Base-by-base conservation (phyloP, 805 yeast genomes). In the Candida easanensis region DNA sequence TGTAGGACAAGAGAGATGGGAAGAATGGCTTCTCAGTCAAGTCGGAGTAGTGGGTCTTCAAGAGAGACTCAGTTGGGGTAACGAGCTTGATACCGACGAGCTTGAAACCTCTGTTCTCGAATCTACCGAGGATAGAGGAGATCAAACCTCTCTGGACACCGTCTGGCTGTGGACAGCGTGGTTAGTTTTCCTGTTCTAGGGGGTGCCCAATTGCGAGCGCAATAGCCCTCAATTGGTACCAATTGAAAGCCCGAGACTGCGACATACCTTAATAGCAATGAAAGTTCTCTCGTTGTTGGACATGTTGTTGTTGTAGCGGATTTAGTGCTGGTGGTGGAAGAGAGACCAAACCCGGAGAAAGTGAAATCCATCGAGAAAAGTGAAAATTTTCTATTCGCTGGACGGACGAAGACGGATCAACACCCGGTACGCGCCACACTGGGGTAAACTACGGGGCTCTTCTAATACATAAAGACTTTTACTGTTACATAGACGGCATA, bases 91-190 rank as follows among this genome's bases (percentile, higher is more conserved):
- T 84, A 62, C 86, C 99, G 56, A 91, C 98, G 63, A 93, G 82
- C 77, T 91, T 93, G 89, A 72, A 93, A 62, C 99, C 99, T 75
- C 96, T 88, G 79, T 82, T 76, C 79, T 90, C 97, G 73, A 95
- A 93, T 74, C 98, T 88, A 61, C 83, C 77, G 59, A 93, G 68
- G 77, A 93, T 90, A 60, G 85, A 78, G 68, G 95, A 73, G 74
- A 91, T 78, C 69, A 93, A 79, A 53, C 98, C 98, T 77, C 99
- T 88, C 80, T 93, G 98, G 80, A 93, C 98, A 76, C 98, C 99
- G 74, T 93, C 99, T 74, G 99, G 99, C 82, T 70, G 43, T 36
- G 23, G 25, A 27, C 18, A 15, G 14, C 37, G 37, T 4, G 36
- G n/a, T n/a, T n/a, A n/a, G n/a, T n/a, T n/a, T n/a, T n/a, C n/a